Percentiles rank a stretch among this genome's conserved stretches.
Evolutionary conservation across 2,329 filamentous ascomycete genomes (phyloP).

Genomic region (Venturia carpophila): DNA sequence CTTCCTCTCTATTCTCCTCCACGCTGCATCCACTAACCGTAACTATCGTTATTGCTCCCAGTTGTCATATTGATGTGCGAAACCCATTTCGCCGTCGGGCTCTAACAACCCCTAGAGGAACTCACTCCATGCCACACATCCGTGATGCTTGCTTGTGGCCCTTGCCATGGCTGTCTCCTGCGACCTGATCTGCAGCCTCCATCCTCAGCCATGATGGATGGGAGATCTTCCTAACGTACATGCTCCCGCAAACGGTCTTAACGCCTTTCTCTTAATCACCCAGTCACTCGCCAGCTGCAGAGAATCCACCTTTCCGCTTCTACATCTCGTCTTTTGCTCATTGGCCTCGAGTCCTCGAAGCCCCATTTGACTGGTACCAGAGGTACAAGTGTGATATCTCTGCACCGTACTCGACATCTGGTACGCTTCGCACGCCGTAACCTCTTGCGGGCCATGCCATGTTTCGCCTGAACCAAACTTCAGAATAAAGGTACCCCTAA

Average conservation of each 20-base stretch:
- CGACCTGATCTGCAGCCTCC: slow-evolving; percentile 17
- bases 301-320: slow-evolving; percentile 8
- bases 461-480: slow-evolving; percentile 12
- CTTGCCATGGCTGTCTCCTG: slow-evolving; percentile 15
- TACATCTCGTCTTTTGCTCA: slow-evolving; percentile 6
- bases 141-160: slow-evolving; percentile 15
- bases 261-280: slow-evolving; percentile 12
- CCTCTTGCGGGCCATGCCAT: slow-evolving; percentile 8
- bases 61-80: slow-evolving; percentile 9
- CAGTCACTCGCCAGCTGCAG: slow-evolving; percentile 1
- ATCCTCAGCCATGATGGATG: slow-evolving; percentile 15
- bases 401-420: slow-evolving; percentile 9
- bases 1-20: slow-evolving; percentile 9
- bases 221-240: slow-evolving; percentile 17
- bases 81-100: slow-evolving; percentile 4
- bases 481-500: slow-evolving; percentile 11
- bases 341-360: slow-evolving; percentile 11
- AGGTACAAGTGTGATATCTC: slow-evolving; percentile 19
- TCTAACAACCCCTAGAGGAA: not conserved
- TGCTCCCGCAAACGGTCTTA: slow-evolving; percentile 17
- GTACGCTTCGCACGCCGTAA: slow-evolving; percentile 4
- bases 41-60: slow-evolving; percentile 10
- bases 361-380: slow-evolving; percentile 11
- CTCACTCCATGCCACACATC: slow-evolving; percentile 6
- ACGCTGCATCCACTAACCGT: slow-evolving; percentile 1